Evolutionary conservation across 1,284 basidiomycete genomes (phyloP), one percentile per base, ranked within the genome.

Genomic region (Fomitopsis palustris): DNA sequence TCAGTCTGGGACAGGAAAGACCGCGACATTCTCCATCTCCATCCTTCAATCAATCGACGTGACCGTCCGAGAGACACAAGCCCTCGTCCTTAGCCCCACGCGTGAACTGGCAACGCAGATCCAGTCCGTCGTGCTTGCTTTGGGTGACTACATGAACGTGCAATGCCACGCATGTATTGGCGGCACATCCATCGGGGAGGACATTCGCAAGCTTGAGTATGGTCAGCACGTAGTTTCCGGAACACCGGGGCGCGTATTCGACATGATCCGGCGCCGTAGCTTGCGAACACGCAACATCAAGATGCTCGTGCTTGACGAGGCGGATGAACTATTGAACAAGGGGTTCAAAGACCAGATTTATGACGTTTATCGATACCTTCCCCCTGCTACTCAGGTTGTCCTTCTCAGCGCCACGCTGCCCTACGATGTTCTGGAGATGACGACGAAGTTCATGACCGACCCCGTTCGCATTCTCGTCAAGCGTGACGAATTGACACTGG

Each of bases 261-360:
- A 99, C 77, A 99, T 99, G 97, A 99, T 99, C 79, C 87, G 96
- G 62, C 86, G 97, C 66, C 84, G 96, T 65, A 92, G 91, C 73
- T 81, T 99, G 56, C 87, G 96, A 57, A 99, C 97, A 54, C 87
- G 96, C 65, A 98, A 98, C 77, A 97, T 99, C 85, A 99, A 99
- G 81, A 98, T 99, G 95, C 87, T 99, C 61, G 90, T 98, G 61
- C 88, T 99, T 49, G 97, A 99, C 74, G 96, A 99, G 77, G 95
- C 96, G 47, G 97, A 99, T 74, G 96, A 99, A 72, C 80, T 99
- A 43, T 82, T 99, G 64, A 97, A 96, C 82, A 95, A 96, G 78
- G 97, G 96, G 23, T 99, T 99, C 89, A 98, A 98, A 78, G 97
- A 99, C 75, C 97, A 99, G 77, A 99, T 99, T 72, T 99, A 99